Conservation (phyloP, 352 stramenopile genomes). For the Phytophthora melonis region DNA sequence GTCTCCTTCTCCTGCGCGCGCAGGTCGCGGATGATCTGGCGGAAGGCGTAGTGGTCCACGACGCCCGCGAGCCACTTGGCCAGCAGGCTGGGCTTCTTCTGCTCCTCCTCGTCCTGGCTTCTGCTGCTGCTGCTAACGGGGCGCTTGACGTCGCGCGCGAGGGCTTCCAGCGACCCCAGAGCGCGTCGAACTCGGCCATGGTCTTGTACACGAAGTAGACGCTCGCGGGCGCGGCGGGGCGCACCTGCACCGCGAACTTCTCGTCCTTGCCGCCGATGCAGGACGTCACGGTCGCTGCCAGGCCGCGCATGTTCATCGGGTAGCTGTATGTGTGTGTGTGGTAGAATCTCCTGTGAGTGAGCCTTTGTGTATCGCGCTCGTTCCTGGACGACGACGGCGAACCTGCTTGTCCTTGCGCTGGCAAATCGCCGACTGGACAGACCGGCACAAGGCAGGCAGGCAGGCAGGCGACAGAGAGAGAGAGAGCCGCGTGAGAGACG, state of each 20-base stretch:
- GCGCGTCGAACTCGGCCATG: slow-evolving; percentile 74
- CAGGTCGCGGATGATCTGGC: slow-evolving; percentile 60
- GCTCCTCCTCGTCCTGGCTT: slow-evolving; percentile 11
- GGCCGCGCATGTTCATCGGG: slow-evolving; percentile 63
- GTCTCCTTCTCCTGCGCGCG: slow-evolving; percentile 74
- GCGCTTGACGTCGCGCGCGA: slow-evolving; percentile 64
- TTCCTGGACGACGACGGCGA: not conserved
- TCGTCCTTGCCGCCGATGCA: slow-evolving; percentile 86
- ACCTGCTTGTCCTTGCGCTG: slow-evolving; percentile 14
- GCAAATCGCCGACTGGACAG: slow-evolving; percentile 40
- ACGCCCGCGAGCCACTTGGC: slow-evolving; percentile 82
- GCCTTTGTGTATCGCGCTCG: not conserved
- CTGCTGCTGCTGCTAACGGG: slow-evolving; percentile 16
- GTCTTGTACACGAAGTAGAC: slow-evolving; percentile 89
- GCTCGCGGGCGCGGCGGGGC: slow-evolving; percentile 40
- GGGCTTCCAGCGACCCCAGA: slow-evolving; percentile 70
- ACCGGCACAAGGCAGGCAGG: not conserved
- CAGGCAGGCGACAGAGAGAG: not conserved
- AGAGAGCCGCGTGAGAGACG: slow-evolving; percentile 34
- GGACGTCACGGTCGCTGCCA: slow-evolving; percentile 77
- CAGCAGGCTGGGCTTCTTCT: slow-evolving; percentile 50
- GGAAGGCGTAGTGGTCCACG: slow-evolving; percentile 82
- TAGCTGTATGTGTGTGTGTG: not conserved
- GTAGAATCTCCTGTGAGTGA: not conserved
- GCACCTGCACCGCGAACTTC: slow-evolving; percentile 77